Evolutionary conservation across 768 basidiomycete genomes (phyloP), one percentile per base, ranked within the genome.

Genomic region (Symmetrospora coprosmae): DNA sequence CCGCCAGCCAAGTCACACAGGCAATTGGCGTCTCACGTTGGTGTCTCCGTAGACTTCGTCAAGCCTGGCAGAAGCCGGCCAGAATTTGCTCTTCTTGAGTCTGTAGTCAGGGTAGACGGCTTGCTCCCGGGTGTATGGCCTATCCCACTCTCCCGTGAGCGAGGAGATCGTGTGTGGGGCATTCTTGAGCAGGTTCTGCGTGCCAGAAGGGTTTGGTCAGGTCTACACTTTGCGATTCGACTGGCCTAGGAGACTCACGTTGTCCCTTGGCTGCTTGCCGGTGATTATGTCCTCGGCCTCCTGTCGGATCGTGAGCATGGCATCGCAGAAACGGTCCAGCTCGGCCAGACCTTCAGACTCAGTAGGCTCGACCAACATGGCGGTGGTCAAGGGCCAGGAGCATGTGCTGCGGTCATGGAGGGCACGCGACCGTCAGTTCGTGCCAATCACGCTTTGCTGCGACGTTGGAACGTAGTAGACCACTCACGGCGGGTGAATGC

Each of bases 301-400:
- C 67, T 81, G 76, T 49, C 91, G 85, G 66, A 99, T 99, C 65
- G 85, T 81, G 65, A 99, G 91, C 88, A 97, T 94, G 21, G 94
- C 92, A 66, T 97, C 88, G 73, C 92, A 94, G 77, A 99, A 97
- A 69, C 87, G 80, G 69, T 97, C 88, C 51, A 97, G 80, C 72
- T 96, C 92, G 63, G 90, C 85, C 28, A 94, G 77, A 0, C 86
- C 82, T 74, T 97, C 92, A 0, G 87, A 91, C 73, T 97, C 92
- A 1, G 92, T 97, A 5, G 92, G 92, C 74, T 97, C 92, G 64
- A 96, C 94, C 51, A 94, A 69, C 58, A 28, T 8, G 69, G 86
- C 91, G 1, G 92, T 94, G 19, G 87, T 83, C 64, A 87, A 90
- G 5, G 94, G 94, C 94, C 94, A 97, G 5, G 90, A 90, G 73